Percentiles rank a stretch among this genome's conserved stretches.
phyloP scores from a whole-genome alignment of 768 basidiomycete genomes.

The Pleurotus cornucopiae region DNA sequence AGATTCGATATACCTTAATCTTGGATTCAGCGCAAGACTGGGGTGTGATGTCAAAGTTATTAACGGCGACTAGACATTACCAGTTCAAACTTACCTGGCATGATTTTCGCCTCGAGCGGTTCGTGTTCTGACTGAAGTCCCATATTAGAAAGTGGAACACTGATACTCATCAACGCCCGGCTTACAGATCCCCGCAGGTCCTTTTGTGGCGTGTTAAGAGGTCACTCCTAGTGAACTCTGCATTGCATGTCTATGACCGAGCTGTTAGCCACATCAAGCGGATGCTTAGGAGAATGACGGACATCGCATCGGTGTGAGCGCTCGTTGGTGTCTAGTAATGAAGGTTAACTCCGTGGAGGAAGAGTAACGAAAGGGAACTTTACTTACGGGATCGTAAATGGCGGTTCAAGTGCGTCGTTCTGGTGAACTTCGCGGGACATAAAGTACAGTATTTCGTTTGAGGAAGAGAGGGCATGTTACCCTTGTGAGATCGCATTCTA shows the following conservation, averaged over 20 bases:
- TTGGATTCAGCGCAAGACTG: constrained; percentile 72
- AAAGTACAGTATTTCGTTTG: constrained; percentile 66
- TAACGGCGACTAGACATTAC: not conserved
- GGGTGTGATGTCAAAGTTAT: constrained; percentile 4
- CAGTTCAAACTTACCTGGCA: constrained; percentile 40
- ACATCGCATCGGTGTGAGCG: constrained; percentile 63
- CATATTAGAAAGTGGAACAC: constrained; percentile 12
- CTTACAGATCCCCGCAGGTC: constrained; percentile 67
- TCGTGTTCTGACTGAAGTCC: constrained; percentile 33
- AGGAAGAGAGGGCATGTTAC: constrained; percentile 68
- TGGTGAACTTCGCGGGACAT: constrained; percentile 71
- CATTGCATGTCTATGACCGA: constrained; percentile 49
- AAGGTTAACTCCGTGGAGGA: constrained; percentile 5
- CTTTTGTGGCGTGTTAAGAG: constrained; percentile 68
- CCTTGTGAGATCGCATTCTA: constrained; percentile 46
- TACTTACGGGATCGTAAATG: constrained; percentile 68
- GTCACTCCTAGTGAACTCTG: constrained; percentile 73
- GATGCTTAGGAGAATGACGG: constrained; percentile 14
- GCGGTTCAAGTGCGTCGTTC: constrained; percentile 70
- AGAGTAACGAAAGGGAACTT: not conserved
- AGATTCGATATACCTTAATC: constrained; percentile 34
- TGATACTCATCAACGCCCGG: constrained; percentile 15
- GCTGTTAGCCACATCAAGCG: constrained; percentile 1
- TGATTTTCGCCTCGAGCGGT: constrained; percentile 61
- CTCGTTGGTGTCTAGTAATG: constrained; percentile 57